These are phyloP conservation scores for Pezicula carpinea DNA, from an alignment of 2,329 filamentous ascomycete species.

Conservation along the genomic window DNA sequence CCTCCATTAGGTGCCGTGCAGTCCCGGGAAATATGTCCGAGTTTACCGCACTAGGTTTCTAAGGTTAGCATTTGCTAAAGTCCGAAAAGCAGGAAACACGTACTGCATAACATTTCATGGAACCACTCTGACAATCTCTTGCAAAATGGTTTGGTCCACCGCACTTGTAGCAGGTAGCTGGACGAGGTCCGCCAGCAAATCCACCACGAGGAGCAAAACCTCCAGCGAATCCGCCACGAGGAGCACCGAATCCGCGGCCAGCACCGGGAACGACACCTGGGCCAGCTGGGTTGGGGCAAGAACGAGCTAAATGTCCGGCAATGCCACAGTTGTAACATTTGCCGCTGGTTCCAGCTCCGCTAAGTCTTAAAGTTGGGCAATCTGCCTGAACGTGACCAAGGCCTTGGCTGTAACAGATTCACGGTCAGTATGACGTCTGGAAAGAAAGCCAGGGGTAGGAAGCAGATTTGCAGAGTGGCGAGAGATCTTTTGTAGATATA, in stretches of 20 bases:
- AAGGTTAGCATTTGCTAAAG: slow-evolving; percentile 54
- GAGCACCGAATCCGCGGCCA: slow-evolving; percentile 62
- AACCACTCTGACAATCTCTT: slow-evolving; percentile 63
- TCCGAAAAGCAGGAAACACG: no score
- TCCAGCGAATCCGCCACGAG: slow-evolving; percentile 66
- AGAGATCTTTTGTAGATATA: no score
- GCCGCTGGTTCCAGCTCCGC: slow-evolving; percentile 73
- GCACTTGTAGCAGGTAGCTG: slow-evolving; percentile 70
- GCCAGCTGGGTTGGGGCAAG: slow-evolving; percentile 73
- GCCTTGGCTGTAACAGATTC: slow-evolving; percentile 59
- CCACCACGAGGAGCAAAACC: slow-evolving; percentile 66
- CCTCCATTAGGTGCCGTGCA: slow-evolving; percentile 97
- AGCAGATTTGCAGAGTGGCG: no score
- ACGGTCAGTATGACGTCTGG: no score
- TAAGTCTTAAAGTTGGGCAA: slow-evolving; percentile 92
- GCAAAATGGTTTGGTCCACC: slow-evolving; percentile 95
- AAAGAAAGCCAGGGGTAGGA: no score
- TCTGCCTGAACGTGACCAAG: slow-evolving; percentile 98
- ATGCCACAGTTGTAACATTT: slow-evolving; percentile 97
- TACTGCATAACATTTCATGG: slow-evolving; percentile 55
- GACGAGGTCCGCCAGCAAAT: slow-evolving; percentile 64
- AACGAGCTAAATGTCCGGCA: slow-evolving; percentile 85
- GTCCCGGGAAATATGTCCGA: slow-evolving; percentile 57
- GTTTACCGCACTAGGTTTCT: slow-evolving; percentile 53
- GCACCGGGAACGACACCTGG: slow-evolving; percentile 39